phyloP scores from a whole-genome alignment of 805 yeast species.

The Myxozyma vanderwaltii region DNA sequence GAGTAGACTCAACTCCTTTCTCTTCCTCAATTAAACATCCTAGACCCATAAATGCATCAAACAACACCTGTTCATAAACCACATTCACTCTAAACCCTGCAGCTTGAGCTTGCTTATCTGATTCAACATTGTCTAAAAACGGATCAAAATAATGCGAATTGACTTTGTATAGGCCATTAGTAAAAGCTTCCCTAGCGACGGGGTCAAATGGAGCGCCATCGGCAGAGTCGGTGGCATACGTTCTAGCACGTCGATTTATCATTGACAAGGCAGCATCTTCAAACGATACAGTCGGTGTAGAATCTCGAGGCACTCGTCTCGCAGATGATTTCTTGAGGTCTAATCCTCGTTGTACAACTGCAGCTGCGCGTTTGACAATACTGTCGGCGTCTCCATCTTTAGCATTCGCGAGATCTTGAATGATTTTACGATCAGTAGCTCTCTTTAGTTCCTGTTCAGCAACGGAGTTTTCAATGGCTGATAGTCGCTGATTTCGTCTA shows the following conservation, averaged over 20 bases:
- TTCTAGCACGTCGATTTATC: slow-evolving; percentile 6
- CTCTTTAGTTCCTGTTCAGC: slow-evolving; percentile 31
- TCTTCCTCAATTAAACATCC: slow-evolving; percentile 68
- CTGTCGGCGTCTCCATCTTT: slow-evolving; percentile 35
- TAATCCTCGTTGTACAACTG: slow-evolving; percentile 44
- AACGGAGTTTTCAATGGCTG: slow-evolving; percentile 25
- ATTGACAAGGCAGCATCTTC: slow-evolving; percentile 26
- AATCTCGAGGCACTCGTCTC: slow-evolving; percentile 51
- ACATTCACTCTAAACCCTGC: slow-evolving; percentile 77
- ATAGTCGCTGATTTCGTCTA: slow-evolving; percentile 41
- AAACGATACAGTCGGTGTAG: slow-evolving; percentile 39
- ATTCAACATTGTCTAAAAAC: slow-evolving; percentile 51
- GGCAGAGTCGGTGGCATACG: slow-evolving; percentile 32
- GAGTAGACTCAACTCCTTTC: neutral
- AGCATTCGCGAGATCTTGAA: slow-evolving; percentile 42
- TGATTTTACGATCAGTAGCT: slow-evolving; percentile 34
- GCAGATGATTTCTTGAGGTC: slow-evolving; percentile 65
- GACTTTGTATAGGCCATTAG: slow-evolving; percentile 54
- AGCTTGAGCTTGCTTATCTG: slow-evolving; percentile 70
- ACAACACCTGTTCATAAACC: slow-evolving; percentile 74
- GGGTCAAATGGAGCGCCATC: slow-evolving; percentile 81
- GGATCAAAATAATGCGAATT: slow-evolving; percentile 62
- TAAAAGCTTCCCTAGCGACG: slow-evolving; percentile 83
- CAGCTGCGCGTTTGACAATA: slow-evolving; percentile 19
- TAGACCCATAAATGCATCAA: slow-evolving; percentile 87